Percentiles rank a stretch among this genome's conserved stretches.
These are phyloP conservation scores for Pseudogymnoascus sp. DNA, from an alignment of 2,329 filamentous ascomycete genomes.

Conservation along the genomic window DNA sequence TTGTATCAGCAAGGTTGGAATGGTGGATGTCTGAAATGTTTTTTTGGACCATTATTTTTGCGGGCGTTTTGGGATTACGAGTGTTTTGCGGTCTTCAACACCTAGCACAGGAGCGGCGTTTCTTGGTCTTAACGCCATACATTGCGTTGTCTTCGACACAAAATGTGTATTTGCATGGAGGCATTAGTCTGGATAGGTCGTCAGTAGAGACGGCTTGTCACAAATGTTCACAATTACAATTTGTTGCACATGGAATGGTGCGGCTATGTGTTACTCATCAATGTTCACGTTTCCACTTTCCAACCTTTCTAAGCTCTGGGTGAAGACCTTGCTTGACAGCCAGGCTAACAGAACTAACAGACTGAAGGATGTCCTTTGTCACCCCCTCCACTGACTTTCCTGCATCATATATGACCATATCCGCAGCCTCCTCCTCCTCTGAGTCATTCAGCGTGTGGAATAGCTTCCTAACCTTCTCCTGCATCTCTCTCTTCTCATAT, in stretches of 20 bases:
- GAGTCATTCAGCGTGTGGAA: slow-evolving; percentile 51
- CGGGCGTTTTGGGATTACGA: slow-evolving; percentile 14
- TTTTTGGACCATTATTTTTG: not conserved
- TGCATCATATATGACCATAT: slow-evolving; percentile 48
- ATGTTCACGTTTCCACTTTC: slow-evolving; percentile 14
- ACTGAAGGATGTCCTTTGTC: slow-evolving; percentile 38
- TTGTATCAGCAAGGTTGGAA: not conserved
- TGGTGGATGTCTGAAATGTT: not conserved
- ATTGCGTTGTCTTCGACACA: slow-evolving; percentile 10
- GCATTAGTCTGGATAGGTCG: not conserved
- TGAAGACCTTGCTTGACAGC: slow-evolving; percentile 2
- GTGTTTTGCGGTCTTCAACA: slow-evolving; percentile 28
- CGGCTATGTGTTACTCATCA: not conserved
- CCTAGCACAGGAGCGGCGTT: slow-evolving; percentile 23
- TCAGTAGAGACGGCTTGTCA: not conserved
- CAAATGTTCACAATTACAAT: slow-evolving; percentile 1
- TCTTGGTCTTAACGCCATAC: slow-evolving; percentile 30
- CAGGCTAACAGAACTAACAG: slow-evolving; percentile 33
- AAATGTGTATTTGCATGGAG: slow-evolving; percentile 1
- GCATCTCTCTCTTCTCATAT: slow-evolving; percentile 81
- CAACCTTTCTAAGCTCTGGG: slow-evolving; percentile 1
- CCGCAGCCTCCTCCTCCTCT: slow-evolving; percentile 45
- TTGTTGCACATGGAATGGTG: not conserved
- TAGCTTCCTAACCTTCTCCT: slow-evolving; percentile 66
- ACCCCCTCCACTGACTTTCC: slow-evolving; percentile 49